phyloP scores from a whole-genome alignment of 1,284 basidiomycete genomes.

The Wolfiporia cocos region DNA sequence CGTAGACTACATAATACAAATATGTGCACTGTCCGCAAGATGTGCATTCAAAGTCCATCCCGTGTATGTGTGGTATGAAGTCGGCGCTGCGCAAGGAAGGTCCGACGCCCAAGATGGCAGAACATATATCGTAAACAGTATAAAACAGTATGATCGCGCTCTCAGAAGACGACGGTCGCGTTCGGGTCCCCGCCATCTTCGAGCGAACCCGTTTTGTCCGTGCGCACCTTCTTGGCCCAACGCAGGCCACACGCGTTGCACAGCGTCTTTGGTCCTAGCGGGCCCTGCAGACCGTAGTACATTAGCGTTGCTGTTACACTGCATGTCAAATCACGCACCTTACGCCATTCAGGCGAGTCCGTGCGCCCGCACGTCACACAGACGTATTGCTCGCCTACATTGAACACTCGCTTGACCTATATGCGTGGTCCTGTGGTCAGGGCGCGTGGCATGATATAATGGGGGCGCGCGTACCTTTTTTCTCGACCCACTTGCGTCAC shows the following conservation, averaged over 20 bases:
- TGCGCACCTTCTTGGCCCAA: slow-evolving; percentile 70
- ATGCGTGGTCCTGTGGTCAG: too few species aligned
- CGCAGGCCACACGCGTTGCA: slow-evolving; percentile 85
- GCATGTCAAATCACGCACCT: slow-evolving; percentile 36
- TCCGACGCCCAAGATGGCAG: too few species aligned
- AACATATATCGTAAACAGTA: too few species aligned
- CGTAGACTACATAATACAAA: too few species aligned
- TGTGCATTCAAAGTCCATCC: too few species aligned
- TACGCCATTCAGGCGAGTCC: slow-evolving; percentile 81
- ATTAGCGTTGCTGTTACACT: too few species aligned
- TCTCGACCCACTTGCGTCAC: slow-evolving; percentile 13
- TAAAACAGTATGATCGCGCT: too few species aligned
- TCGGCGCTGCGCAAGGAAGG: too few species aligned
- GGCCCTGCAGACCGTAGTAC: slow-evolving; percentile 50
- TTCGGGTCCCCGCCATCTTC: neutral
- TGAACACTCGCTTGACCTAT: slow-evolving; percentile 45
- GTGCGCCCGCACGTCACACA: slow-evolving; percentile 77
- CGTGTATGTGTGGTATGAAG: too few species aligned
- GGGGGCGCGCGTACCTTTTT: slow-evolving; percentile 37
- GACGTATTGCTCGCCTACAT: slow-evolving; percentile 54
- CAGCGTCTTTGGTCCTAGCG: slow-evolving; percentile 77
- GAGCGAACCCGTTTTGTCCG: slow-evolving; percentile 12
- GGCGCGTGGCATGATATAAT: too few species aligned
- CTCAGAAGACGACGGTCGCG: too few species aligned
- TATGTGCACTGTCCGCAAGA: too few species aligned